A percentile compares a stretch with the other conserved stretches of the same genome.
phyloP scores from a whole-genome alignment of 352 stramenopile genomes.

The Globisporangium iwayamae region DNA sequence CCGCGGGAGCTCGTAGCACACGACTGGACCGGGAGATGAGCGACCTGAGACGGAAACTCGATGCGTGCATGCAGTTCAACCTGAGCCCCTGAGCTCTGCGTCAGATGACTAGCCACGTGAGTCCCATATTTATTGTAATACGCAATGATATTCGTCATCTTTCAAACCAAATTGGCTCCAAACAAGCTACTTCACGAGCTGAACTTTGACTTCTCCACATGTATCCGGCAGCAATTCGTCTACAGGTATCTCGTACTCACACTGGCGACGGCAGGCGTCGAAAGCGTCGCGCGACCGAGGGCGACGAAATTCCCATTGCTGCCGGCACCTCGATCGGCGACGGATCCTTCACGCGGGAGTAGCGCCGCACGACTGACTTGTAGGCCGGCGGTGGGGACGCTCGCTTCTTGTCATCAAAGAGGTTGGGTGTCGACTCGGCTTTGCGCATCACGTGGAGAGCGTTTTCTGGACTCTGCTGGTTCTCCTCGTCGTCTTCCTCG shows the following conservation, averaged over 20 bases:
- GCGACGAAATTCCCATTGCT: background rate
- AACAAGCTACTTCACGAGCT: background rate
- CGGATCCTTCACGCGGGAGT: slow-evolving; percentile 5
- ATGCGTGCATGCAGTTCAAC: slow-evolving; percentile 43
- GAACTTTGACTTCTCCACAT: background rate
- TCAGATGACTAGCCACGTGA: background rate
- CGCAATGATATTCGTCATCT: slow-evolving; percentile 9
- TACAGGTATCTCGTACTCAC: background rate
- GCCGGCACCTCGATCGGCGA: slow-evolving; percentile 2
- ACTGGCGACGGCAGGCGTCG: slow-evolving; percentile 10
- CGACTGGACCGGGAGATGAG: slow-evolving; percentile 54
- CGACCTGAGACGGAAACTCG: slow-evolving; percentile 49
- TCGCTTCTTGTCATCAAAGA: slow-evolving; percentile 4
- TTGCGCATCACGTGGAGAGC: background rate
- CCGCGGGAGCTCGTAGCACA: slow-evolving; percentile 20
- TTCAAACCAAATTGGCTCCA: background rate
- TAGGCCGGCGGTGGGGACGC: background rate
- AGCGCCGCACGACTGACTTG: background rate
- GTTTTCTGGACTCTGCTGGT: slow-evolving; percentile 5
- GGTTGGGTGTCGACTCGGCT: slow-evolving; percentile 8
- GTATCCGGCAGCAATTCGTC: slow-evolving; percentile 1
- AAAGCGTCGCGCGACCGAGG: background rate
- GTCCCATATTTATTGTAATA: slow-evolving; percentile 4
- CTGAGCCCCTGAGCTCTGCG: background rate
- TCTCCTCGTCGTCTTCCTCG: slow-evolving; percentile 17